Conservation (phyloP, 129 eudicot genomes). For the Helichrysum umbraculigerum region DNA sequence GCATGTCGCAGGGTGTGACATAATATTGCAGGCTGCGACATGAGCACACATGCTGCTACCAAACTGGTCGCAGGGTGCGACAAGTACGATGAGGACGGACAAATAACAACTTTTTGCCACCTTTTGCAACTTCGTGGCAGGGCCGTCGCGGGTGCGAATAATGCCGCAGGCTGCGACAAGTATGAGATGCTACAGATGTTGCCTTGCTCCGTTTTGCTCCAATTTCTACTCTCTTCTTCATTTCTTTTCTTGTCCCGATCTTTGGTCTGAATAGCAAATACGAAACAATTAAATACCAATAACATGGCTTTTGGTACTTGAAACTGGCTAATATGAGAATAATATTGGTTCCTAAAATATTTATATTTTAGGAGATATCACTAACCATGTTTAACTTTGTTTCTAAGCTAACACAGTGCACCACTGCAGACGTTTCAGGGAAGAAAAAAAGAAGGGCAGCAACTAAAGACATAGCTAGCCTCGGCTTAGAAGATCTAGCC, state of each 20-base stretch:
- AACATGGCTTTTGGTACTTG: not conserved
- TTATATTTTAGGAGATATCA: not conserved
- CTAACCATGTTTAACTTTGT: conserved; percentile 14
- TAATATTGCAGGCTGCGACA: not conserved
- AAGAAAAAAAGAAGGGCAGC: conserved; percentile 51
- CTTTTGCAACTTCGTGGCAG: not conserved
- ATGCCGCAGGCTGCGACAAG: not conserved
- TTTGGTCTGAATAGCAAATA: not conserved
- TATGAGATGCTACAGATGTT: not conserved
- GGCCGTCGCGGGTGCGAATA: not conserved
- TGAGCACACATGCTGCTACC: not conserved
- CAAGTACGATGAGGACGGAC: too few species aligned
- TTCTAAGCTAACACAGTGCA: conserved; percentile 16
- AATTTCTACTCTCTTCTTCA: not conserved
- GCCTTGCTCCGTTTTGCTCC: not conserved
- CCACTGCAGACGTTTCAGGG: conserved; percentile 34
- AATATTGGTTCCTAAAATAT: too few species aligned
- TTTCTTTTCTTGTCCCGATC: not conserved
- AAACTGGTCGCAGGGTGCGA: not conserved
- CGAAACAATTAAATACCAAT: not conserved
- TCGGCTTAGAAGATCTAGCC: conserved; percentile 51
- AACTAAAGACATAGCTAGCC: conserved; percentile 46
- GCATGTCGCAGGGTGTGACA: not conserved
- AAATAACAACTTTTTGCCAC: too few species aligned
- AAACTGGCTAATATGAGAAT: not conserved